A percentile compares a stretch with the other conserved stretches of the same genome.
Evolutionary conservation across 169 alveolate genomes (phyloP).

Genomic region (Cryptosporidium andersoni): DNA sequence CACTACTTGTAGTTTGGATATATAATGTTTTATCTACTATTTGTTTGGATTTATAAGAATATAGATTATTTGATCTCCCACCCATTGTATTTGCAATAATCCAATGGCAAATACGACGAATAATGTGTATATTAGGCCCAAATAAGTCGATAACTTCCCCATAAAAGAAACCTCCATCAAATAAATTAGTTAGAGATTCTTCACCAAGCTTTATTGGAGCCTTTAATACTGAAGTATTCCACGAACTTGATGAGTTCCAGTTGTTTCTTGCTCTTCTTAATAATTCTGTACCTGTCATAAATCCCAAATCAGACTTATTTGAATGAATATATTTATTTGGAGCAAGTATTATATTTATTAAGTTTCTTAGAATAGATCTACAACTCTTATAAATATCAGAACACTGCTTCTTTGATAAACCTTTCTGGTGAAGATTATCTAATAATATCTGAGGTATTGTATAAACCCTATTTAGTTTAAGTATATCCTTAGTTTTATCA

Average conservation of each 20-base stretch:
- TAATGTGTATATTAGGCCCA: conserved; percentile 47
- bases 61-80: neutral
- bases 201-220: conserved; percentile 32
- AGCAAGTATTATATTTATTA: neutral
- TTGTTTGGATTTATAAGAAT: neutral
- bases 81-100: conserved; percentile 54
- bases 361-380: conserved; percentile 33
- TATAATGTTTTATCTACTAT: conserved; percentile 8
- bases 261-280: conserved; percentile 16
- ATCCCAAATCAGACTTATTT: conserved; percentile 7
- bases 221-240: neutral
- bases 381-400: conserved; percentile 28
- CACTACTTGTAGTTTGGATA: conserved; percentile 45
- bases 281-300: conserved; percentile 10
- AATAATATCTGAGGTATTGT: conserved; percentile 55
- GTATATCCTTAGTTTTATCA: conserved; percentile 6
- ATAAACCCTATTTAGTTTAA: conserved; percentile 3
- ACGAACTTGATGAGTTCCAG: conserved; percentile 12
- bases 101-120: conserved; percentile 49
- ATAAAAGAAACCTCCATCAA: conserved; percentile 49
- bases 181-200: conserved; percentile 32
- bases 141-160: conserved; percentile 60
- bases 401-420: neutral
- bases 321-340: neutral
- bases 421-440: conserved; percentile 22